Evolutionary conservation across 139 green algal species (phyloP).

Genomic region (Asterochloris sp.): DNA sequence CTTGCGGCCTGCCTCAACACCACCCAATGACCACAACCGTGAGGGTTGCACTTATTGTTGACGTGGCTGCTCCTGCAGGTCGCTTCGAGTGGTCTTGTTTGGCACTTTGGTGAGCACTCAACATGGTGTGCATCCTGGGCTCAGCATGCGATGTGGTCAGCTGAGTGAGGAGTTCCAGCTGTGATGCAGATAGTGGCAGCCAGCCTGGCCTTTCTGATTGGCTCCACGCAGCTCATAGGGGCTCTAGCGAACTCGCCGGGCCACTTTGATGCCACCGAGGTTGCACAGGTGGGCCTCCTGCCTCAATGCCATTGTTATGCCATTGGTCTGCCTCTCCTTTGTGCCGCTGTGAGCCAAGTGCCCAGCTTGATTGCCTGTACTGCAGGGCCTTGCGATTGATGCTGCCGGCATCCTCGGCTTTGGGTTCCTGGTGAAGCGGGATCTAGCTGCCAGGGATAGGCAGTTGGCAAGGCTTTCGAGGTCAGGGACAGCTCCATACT

Average conservation of each 20-base stretch:
- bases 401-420: conserved; percentile 41
- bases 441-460: conserved; percentile 31
- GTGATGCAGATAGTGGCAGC: conserved; percentile 48
- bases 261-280: conserved; percentile 51
- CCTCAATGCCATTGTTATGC: neutral
- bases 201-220: conserved; percentile 54
- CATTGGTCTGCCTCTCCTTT: neutral
- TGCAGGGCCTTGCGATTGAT: conserved; percentile 65
- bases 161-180: too few relatives aligned
- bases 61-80: neutral
- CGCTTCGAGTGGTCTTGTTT: conserved; percentile 67
- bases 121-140: too few relatives aligned
- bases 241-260: conserved; percentile 47
- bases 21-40: too few relatives aligned
- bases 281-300: conserved; percentile 29
- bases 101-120: conserved; percentile 10
- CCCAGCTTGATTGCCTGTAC: neutral
- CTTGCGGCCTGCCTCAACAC: too few relatives aligned
- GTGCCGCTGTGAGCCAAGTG: neutral
- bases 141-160: too few relatives aligned
- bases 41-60: too few relatives aligned
- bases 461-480: conserved; percentile 23
- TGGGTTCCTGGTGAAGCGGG: conserved; percentile 39
- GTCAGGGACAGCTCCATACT: too few relatives aligned
- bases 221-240: conserved; percentile 52